Conservation (phyloP, 306 rosid species). For the Corylus americana region DNA sequence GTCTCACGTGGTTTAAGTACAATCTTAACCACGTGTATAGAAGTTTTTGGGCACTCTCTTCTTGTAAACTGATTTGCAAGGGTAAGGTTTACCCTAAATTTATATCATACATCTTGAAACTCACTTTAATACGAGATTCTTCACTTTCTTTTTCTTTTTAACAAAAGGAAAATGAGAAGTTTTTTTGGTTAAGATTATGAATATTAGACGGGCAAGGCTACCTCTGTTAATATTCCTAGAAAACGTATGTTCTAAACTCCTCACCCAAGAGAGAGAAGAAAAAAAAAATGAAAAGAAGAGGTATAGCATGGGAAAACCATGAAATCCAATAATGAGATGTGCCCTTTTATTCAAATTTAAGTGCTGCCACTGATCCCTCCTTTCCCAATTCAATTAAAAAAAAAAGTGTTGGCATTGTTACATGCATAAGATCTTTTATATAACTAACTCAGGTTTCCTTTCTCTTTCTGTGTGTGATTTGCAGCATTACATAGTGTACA, state of each 20-base stretch:
- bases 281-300: not conserved
- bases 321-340: not conserved
- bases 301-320: not conserved
- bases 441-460: too few species aligned
- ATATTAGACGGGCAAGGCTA: not conserved
- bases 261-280: not conserved
- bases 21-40: too few species aligned
- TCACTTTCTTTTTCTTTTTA: not conserved
- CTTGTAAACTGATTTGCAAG: too few species aligned
- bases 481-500: slow-evolving; percentile 70
- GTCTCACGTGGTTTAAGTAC: too few species aligned
- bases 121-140: too few species aligned
- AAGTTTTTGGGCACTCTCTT: too few species aligned
- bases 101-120: not conserved
- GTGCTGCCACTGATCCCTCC: not conserved
- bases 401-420: not conserved
- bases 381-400: too few species aligned
- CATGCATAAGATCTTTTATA: not conserved
- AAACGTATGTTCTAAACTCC: not conserved
- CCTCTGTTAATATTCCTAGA: not conserved
- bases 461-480: not conserved
- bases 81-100: too few species aligned
- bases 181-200: not conserved
- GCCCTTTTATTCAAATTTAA: not conserved
- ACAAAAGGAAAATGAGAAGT: not conserved